Percentiles rank a stretch among this genome's conserved stretches.
These are phyloP conservation scores for Nyssa sinensis DNA, from an alignment of 148 eudicot species.

Conservation along the genomic window DNA sequence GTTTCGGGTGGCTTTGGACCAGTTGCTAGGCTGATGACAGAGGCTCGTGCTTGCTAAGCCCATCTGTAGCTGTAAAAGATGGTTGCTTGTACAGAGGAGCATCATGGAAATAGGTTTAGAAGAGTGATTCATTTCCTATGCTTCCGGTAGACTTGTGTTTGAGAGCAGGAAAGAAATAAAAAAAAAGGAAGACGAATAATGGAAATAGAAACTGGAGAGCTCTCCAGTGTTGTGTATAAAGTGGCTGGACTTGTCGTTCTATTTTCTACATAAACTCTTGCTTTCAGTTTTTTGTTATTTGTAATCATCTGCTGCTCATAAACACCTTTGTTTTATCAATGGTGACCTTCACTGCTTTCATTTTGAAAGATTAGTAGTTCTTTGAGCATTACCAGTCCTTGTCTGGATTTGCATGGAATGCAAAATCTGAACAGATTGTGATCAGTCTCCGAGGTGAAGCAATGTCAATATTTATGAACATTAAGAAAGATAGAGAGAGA, in stretches of 20 bases:
- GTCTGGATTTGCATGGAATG: neutral
- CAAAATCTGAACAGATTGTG: neutral
- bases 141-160: conserved; percentile 14
- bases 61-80: neutral
- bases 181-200: no score
- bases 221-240: neutral
- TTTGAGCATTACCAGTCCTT: neutral
- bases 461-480: no score
- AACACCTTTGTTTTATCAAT: no score
- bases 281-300: neutral
- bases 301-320: conserved; percentile 1
- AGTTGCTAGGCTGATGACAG: conserved; percentile 41
- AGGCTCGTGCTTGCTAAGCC: conserved; percentile 48
- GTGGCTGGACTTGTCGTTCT: neutral
- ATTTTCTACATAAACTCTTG: conserved; percentile 16
- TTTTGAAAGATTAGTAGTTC: neutral
- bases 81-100: conserved; percentile 5
- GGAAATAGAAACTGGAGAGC: neutral
- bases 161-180: conserved; percentile 6
- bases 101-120: conserved; percentile 13
- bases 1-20: conserved; percentile 42
- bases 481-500: no score
- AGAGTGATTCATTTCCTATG: conserved; percentile 13
- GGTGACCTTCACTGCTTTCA: neutral
- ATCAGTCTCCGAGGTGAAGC: no score